Conservation (phyloP, 805 yeast genomes). For the Ogataea ganodermae region DNA sequence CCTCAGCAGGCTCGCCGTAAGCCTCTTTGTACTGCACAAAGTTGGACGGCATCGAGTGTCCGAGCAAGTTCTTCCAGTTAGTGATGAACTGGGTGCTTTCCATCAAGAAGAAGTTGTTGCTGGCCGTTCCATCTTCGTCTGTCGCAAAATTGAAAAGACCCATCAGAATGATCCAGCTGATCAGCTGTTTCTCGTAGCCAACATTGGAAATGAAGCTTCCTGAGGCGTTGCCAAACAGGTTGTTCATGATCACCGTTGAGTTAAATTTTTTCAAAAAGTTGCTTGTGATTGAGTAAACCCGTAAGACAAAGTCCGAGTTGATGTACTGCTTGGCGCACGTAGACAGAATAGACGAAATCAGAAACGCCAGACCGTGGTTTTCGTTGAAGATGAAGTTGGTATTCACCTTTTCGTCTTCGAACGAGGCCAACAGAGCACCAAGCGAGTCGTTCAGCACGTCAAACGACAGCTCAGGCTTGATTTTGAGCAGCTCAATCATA, state of each 20-base stretch:
- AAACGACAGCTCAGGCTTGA: constrained; percentile 34
- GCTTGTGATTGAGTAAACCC: constrained; percentile 31
- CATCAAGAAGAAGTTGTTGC: constrained; percentile 52
- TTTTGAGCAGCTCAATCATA: constrained; percentile 37
- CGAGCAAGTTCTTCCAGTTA: constrained; percentile 63
- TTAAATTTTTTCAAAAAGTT: constrained; percentile 37
- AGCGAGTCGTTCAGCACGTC: constrained; percentile 38
- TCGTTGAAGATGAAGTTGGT: constrained; percentile 27
- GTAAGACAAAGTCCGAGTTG: constrained; percentile 35
- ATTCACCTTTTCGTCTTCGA: constrained; percentile 36
- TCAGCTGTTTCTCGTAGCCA: constrained; percentile 40
- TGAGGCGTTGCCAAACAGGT: constrained; percentile 34
- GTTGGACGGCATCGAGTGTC: constrained; percentile 48
- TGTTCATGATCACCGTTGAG: constrained; percentile 37
- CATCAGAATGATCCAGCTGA: constrained; percentile 62
- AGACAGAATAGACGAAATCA: constrained; percentile 35
- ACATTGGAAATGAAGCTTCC: constrained; percentile 32
- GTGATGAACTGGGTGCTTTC: constrained; percentile 60
- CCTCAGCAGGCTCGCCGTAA: constrained; percentile 34
- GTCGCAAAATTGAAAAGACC: constrained; percentile 60
- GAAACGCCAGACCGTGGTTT: constrained; percentile 35
- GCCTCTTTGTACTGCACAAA: constrained; percentile 35
- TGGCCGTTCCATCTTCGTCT: constrained; percentile 33
- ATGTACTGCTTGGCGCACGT: constrained; percentile 33
- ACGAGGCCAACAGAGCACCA: constrained; percentile 35